phyloP scores from a whole-genome alignment of 2,329 filamentous ascomycete genomes.

The Monascus ruber region DNA sequence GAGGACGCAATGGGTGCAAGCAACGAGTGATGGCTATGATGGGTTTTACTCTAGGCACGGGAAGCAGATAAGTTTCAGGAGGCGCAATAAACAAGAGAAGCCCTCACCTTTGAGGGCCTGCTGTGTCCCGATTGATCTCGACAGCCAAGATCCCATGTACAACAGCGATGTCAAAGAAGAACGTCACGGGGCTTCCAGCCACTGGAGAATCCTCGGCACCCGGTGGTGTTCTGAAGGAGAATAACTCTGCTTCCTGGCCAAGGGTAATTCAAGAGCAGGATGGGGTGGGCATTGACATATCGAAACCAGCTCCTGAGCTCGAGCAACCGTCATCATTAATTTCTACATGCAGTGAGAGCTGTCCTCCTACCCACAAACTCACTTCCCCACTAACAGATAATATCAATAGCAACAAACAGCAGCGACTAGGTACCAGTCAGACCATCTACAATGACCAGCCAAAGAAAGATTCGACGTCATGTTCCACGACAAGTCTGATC shows the following conservation, averaged over 20 bases:
- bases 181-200: no score
- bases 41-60: background rate
- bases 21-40: background rate
- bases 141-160: background rate
- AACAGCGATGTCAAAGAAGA: background rate
- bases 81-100: background rate
- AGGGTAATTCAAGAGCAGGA: background rate
- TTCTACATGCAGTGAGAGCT: no score
- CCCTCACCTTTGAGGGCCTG: background rate
- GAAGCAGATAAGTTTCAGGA: background rate
- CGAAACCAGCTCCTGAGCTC: background rate
- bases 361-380: background rate
- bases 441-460: background rate
- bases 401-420: background rate
- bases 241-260: background rate
- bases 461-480: background rate
- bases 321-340: background rate
- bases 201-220: no score
- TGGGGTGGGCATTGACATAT: background rate
- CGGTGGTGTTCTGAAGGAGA: no score
- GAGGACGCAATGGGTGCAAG: background rate
- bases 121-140: background rate
- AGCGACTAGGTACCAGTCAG: background rate
- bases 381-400: background rate
- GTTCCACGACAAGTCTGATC: background rate